phyloP scores from a whole-genome alignment of 768 basidiomycete genomes.

The Favolaschia claudopus region DNA sequence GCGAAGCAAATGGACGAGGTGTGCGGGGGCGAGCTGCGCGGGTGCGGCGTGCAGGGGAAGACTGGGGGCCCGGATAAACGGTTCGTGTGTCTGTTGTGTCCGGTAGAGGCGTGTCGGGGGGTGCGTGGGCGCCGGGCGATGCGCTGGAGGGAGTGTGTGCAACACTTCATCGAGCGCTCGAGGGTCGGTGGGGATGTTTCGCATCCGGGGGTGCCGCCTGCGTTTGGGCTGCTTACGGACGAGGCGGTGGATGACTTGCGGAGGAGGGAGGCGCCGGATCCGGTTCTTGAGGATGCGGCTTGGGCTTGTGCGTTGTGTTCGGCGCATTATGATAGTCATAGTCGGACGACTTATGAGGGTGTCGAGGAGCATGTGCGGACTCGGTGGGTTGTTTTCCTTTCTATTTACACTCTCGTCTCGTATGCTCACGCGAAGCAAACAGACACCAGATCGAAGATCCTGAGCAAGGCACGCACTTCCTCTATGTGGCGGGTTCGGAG shows the following conservation, averaged over 20 bases:
- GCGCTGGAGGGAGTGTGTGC: constrained; percentile 26
- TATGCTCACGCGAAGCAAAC: background rate
- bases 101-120: background rate
- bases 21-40: constrained; percentile 2
- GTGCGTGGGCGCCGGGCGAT: constrained; percentile 15
- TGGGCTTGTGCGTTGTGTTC: constrained; percentile 29
- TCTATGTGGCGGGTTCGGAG: constrained; percentile 12
- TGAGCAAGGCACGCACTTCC: background rate
- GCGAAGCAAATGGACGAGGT: constrained; percentile 28
- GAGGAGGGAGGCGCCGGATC: constrained; percentile 12
- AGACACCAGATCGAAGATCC: constrained; percentile 12
- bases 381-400: background rate
- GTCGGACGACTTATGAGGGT: background rate
- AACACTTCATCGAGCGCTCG: constrained; percentile 18
- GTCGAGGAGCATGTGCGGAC: constrained; percentile 15
- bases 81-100: constrained; percentile 18
- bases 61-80: constrained; percentile 6
- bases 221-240: constrained; percentile 25
- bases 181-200: constrained; percentile 1
- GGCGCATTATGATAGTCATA: constrained; percentile 22
- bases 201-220: background rate
- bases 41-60: background rate
- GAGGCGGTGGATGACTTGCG: constrained; percentile 23
- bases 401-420: background rate
- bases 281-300: constrained; percentile 3